A percentile compares a stretch with the other conserved stretches of the same genome.
Evolutionary conservation across 2,329 filamentous ascomycete species (phyloP).

Genomic region (Arachnopeziza araneosa): DNA sequence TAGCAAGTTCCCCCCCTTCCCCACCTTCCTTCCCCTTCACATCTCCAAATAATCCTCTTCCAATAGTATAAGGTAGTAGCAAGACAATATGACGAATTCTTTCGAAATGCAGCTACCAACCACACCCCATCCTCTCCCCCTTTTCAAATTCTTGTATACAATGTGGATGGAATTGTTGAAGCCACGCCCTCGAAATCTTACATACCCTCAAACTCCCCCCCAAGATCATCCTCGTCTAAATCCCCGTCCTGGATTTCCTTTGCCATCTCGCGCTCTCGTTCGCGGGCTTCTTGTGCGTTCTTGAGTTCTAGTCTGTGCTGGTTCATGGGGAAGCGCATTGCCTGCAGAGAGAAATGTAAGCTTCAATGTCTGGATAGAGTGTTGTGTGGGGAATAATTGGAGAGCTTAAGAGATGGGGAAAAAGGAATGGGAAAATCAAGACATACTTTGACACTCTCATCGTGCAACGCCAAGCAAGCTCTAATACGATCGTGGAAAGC

Average conservation of each 20-base stretch:
- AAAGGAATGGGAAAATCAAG: background rate
- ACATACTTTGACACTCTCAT: conserved; percentile 93
- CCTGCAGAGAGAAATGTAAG: conserved; percentile 45
- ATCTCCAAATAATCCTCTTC: conserved; percentile 4
- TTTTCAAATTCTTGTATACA: conserved; percentile 18
- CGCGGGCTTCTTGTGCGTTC: conserved; percentile 96
- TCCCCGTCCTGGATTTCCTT: conserved; percentile 99
- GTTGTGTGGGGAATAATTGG: too few relatives aligned
- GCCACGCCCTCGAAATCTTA: conserved; percentile 41
- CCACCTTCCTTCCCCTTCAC: conserved; percentile 2
- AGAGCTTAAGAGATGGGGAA: background rate
- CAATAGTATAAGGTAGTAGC: conserved; percentile 18
- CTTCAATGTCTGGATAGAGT: too few relatives aligned
- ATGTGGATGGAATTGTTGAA: conserved; percentile 1
- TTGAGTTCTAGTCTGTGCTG: conserved; percentile 95
- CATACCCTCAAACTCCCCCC: conserved; percentile 93
- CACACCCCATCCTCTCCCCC: conserved; percentile 2
- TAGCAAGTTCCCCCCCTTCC: conserved; percentile 13
- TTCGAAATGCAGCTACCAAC: conserved; percentile 22
- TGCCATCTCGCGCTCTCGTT: conserved; percentile 91
- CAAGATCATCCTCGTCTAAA: conserved; percentile 91
- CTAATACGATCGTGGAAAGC: conserved; percentile 96
- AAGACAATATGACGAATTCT: conserved; percentile 22
- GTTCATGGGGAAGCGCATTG: conserved; percentile 99
- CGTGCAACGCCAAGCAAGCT: conserved; percentile 85